phyloP scores from a whole-genome alignment of 257 asterid species.

The Plantago ovata region DNA sequence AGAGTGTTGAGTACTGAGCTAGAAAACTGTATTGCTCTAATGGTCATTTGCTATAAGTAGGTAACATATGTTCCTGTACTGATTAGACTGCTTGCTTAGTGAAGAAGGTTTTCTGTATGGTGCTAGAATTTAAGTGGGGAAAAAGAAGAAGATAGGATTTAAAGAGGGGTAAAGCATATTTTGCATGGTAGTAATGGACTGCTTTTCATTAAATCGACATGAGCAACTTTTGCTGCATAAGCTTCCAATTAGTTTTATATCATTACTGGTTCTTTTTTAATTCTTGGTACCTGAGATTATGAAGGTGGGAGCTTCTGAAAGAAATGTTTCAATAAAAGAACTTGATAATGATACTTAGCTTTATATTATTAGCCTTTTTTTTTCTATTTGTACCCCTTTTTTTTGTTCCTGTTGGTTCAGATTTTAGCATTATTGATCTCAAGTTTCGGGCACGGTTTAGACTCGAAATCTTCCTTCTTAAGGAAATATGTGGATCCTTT shows the following conservation, averaged over 20 bases:
- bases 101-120: conserved; percentile 52
- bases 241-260: conserved; percentile 36
- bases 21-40: neutral
- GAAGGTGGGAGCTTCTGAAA: conserved; percentile 18
- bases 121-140: conserved; percentile 52
- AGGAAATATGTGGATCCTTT: too few species aligned
- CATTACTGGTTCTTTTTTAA: conserved; percentile 22
- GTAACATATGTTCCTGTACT: conserved; percentile 14
- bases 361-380: too few species aligned
- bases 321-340: neutral
- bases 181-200: conserved; percentile 37
- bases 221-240: conserved; percentile 23
- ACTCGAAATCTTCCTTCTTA: too few species aligned
- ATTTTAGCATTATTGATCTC: too few species aligned
- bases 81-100: conserved; percentile 40
- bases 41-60: conserved; percentile 20
- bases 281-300: conserved; percentile 20
- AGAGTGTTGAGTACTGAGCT: neutral
- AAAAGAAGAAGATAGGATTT: conserved; percentile 38
- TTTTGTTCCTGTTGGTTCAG: too few species aligned
- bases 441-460: too few species aligned
- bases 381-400: too few species aligned
- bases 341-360: too few species aligned
- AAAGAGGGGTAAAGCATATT: conserved; percentile 47
- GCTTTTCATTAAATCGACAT: conserved; percentile 40